phyloP scores from a whole-genome alignment of 2,329 filamentous ascomycete species.

The Diaporthe sp. region DNA sequence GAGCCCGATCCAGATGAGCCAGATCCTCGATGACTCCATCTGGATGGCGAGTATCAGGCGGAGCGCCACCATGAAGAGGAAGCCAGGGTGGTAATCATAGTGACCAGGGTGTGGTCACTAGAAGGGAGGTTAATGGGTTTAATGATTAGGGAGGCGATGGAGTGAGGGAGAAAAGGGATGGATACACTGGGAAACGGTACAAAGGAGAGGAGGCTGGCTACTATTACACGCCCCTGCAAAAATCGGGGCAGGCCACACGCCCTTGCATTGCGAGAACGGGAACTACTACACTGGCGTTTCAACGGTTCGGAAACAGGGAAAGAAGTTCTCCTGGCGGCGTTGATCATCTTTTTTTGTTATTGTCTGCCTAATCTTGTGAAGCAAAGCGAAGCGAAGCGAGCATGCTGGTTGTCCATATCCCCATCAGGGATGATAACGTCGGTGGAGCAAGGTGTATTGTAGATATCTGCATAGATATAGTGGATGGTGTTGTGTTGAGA shows the following conservation, averaged over 20 bases:
- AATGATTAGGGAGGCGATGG: background rate
- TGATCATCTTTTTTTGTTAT: background rate
- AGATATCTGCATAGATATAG: constrained; percentile 12
- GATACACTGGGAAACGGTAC: background rate
- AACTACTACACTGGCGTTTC: constrained; percentile 6
- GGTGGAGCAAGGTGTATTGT: background rate
- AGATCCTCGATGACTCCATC: constrained; percentile 88
- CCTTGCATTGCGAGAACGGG: background rate
- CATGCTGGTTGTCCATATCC: constrained; percentile 13
- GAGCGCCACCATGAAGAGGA: constrained; percentile 77
- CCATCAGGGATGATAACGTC: background rate
- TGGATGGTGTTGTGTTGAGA: background rate
- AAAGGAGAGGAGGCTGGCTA: background rate
- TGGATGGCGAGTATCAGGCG: constrained; percentile 95
- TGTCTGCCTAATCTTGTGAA: constrained; percentile 8
- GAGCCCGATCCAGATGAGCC: constrained; percentile 82
- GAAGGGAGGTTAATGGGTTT: constrained; percentile 23
- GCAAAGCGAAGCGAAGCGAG: constrained; percentile 19
- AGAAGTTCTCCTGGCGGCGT: constrained; percentile 16
- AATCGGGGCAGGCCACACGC: background rate
- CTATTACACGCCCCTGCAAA: constrained; percentile 2
- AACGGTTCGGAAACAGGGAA: background rate
- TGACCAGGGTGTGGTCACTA: background rate
- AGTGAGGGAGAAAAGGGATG: background rate
- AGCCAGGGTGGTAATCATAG: constrained; percentile 40